Conservation (phyloP, 2,329 filamentous ascomycete species). For the Alternaria ethzedia region DNA sequence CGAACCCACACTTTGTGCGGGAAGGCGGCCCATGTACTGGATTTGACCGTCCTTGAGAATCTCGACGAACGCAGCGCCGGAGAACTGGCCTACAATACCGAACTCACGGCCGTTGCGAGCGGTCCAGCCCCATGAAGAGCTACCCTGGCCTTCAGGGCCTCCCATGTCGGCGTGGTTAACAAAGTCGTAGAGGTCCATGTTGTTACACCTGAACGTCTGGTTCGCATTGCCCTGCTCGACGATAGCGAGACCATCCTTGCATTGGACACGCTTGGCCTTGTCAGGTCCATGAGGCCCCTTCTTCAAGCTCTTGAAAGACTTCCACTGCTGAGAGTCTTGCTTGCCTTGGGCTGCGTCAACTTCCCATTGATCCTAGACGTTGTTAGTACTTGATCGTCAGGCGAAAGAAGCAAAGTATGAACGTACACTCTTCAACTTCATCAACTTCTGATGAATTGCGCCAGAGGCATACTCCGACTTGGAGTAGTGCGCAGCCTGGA, state of each 20-base stretch:
- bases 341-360: conserved; percentile 26
- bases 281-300: conserved; percentile 14
- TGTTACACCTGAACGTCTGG: conserved; percentile 36
- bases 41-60: conserved; percentile 58
- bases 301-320: conserved; percentile 28
- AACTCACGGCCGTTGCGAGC: conserved; percentile 60
- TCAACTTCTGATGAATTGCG: conserved; percentile 31
- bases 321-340: conserved; percentile 24
- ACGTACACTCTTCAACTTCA: conserved; percentile 34
- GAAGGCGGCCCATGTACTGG: conserved; percentile 59
- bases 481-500: conserved; percentile 29
- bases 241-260: conserved; percentile 31
- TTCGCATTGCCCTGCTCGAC: conserved; percentile 30
- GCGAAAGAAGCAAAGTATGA: background rate
- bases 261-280: conserved; percentile 21
- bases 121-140: conserved; percentile 61
- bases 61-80: conserved; percentile 62
- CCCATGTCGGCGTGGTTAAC: conserved; percentile 61
- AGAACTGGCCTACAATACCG: conserved; percentile 59
- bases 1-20: conserved; percentile 51
- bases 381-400: background rate
- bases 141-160: conserved; percentile 49
- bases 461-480: conserved; percentile 32
- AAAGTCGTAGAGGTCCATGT: conserved; percentile 64
- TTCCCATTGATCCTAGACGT: conserved; percentile 27